Percentiles rank a stretch among this genome's conserved stretches.
These are phyloP conservation scores for Brachypodium distachyon DNA, from an alignment of 202 grass and related monocot species.

Conservation along the genomic window DNA sequence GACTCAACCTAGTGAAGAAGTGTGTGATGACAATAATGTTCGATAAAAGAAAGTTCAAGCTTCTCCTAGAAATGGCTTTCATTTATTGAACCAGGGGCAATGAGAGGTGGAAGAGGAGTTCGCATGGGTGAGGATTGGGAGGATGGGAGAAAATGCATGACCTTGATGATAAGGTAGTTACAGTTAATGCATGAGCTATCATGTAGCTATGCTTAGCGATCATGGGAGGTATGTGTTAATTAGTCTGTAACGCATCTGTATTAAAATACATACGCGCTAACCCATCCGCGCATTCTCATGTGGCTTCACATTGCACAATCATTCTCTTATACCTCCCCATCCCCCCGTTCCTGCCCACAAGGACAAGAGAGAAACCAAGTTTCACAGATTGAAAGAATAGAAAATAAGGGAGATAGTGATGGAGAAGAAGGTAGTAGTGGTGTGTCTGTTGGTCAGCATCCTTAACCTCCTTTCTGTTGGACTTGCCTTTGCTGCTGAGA, in stretches of 20 bases:
- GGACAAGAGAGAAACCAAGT: neutral
- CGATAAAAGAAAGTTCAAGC: too few relatives aligned
- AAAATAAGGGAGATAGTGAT: neutral
- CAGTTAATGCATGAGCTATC: neutral
- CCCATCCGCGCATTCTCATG: neutral
- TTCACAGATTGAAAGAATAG: neutral
- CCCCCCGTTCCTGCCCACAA: neutral
- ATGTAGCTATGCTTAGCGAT: neutral
- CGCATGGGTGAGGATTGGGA: too few relatives aligned
- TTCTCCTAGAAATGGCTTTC: too few relatives aligned
- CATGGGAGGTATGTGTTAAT: neutral
- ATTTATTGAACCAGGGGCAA: neutral
- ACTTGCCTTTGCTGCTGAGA: conserved; percentile 45
- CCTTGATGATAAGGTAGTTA: too few relatives aligned
- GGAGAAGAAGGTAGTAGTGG: conserved; percentile 35
- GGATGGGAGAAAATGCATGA: too few relatives aligned
- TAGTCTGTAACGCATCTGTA: neutral
- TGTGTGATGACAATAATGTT: too few relatives aligned
- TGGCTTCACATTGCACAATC: too few relatives aligned
- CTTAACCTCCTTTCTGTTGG: conserved; percentile 34
- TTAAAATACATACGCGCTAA: neutral
- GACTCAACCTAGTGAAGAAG: too few relatives aligned
- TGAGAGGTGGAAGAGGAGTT: neutral
- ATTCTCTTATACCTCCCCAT: neutral
- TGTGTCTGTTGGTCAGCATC: conserved; percentile 27